Percentiles rank a stretch among this genome's conserved stretches.
Evolutionary conservation across 2,329 filamentous ascomycete species (phyloP).

Genomic region (Monosporascus sp.): DNA sequence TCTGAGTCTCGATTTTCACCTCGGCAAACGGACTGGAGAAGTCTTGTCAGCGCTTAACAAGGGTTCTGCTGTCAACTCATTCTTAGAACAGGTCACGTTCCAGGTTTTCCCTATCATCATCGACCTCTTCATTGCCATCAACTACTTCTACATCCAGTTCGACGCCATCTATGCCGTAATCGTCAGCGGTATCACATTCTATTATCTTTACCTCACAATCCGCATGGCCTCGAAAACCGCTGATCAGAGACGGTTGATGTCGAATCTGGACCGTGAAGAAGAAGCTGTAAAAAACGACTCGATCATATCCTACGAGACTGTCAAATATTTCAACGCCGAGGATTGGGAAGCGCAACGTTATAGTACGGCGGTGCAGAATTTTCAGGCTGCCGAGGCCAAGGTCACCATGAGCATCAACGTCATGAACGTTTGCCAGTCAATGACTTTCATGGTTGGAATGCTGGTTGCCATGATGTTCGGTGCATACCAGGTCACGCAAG

Average conservation of each 20-base stretch:
- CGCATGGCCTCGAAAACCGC: conserved; percentile 91
- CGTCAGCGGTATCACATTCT: conserved; percentile 85
- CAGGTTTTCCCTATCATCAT: conserved; percentile 92
- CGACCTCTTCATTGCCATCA: conserved; percentile 79
- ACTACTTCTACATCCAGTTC: conserved; percentile 71
- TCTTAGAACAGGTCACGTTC: conserved; percentile 94
- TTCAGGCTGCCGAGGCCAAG: conserved; percentile 69
- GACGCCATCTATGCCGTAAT: conserved; percentile 88
- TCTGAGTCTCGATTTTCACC: conserved; percentile 91
- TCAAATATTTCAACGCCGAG: conserved; percentile 87
- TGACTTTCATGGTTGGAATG: conserved; percentile 74
- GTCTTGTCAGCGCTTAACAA: conserved; percentile 94
- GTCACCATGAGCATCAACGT: conserved; percentile 71
- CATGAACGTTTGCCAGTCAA: conserved; percentile 76
- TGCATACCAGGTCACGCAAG: conserved; percentile 69
- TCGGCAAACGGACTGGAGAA: conserved; percentile 94
- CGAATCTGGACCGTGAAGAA: conserved; percentile 89
- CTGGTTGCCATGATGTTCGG: conserved; percentile 67
- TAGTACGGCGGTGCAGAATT: conserved; percentile 62
- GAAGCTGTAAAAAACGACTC: conserved; percentile 98
- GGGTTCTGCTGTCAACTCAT: conserved; percentile 91
- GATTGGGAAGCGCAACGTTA: conserved; percentile 73
- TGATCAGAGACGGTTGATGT: conserved; percentile 87
- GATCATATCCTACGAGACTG: conserved; percentile 95
- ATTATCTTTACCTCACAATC: conserved; percentile 94